Evolutionary conservation across 345 rosid species (phyloP), one percentile per base, ranked within the genome.

Genomic region (Conringia planisiliqua): DNA sequence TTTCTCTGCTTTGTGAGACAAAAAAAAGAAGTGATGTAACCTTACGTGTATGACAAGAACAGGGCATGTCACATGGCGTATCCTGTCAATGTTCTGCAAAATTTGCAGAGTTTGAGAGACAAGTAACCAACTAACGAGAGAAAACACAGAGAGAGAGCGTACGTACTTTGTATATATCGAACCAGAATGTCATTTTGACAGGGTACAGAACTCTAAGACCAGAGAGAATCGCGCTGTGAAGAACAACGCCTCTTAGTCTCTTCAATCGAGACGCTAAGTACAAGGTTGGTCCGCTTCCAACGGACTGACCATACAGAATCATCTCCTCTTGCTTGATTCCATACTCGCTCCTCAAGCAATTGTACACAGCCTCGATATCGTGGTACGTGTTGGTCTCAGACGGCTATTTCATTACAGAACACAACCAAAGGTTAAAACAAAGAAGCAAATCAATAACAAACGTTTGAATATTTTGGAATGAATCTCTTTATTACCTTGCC

Each of bases 151-250:
- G 5, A 54, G 10, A 10, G 40, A 32, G 4, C 5, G 10, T 2
- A 11, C 67, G 38, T 79, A 88, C 98, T 85, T 90, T 91, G 80
- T 78, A 94, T 60, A 91, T 86, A 61, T 94, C 98, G 22, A 94
- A 94, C 90, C 95, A 90, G 73, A 94, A 82, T 52, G 98, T 94
- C 83, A 90, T 62, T 80, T 90, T 94, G 79, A 94, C 89, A 68
- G 95, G 95, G 74, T 87, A 94, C 68, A 94, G 47, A 66, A 94
- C 98, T 68, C 97, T 75, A 46, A 94, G 76, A 56, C 97, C 98
- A 0, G 98, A 91, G 79, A 94, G 92, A 38, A 94, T 89, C 7
- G 93, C 97, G 18, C 98, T 91, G 17, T 93, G 98, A 79, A 93
- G 96, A 76, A 93, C 87, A 6, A 84, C 81, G 1, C 86, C 97